Evolutionary conservation across 1,284 basidiomycete genomes (phyloP).

Genomic region (Gymnopus androsaceus): DNA sequence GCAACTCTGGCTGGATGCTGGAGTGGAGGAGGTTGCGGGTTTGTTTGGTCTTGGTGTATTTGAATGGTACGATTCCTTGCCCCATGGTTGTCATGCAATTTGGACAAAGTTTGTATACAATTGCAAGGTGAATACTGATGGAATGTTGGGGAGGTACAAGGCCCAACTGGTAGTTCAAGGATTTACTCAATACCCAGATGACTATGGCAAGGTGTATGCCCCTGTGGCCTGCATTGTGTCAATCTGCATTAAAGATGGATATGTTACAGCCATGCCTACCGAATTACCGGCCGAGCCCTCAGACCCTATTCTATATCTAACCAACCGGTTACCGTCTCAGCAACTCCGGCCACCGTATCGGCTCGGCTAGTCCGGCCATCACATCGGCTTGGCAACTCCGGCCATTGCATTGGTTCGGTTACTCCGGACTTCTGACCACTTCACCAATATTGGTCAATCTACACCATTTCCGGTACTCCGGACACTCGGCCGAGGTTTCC

Average conservation of each 20-base stretch:
- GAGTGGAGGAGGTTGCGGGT: neutral
- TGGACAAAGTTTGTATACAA: conserved; percentile 29
- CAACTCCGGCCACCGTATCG: too few species aligned
- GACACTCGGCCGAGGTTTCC: too few species aligned
- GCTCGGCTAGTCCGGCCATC: too few species aligned
- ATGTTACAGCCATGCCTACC: too few species aligned
- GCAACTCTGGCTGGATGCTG: neutral
- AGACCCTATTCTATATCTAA: too few species aligned
- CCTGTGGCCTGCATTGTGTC: conserved; percentile 33
- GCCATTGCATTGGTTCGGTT: too few species aligned
- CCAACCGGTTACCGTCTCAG: too few species aligned
- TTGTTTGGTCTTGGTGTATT: neutral
- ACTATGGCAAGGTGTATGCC: conserved; percentile 38
- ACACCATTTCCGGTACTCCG: too few species aligned
- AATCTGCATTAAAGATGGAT: conserved; percentile 30
- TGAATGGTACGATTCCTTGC: neutral
- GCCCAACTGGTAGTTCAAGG: conserved; percentile 37
- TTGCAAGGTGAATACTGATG: conserved; percentile 29
- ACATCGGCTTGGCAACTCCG: too few species aligned
- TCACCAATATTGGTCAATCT: too few species aligned
- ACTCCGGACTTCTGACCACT: too few species aligned
- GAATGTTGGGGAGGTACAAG: conserved; percentile 29
- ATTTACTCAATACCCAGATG: conserved; percentile 32
- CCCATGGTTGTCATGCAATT: neutral
- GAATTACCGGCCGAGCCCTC: too few species aligned